Evolutionary conservation across 768 basidiomycete species (phyloP).

Genomic region (Zangia roseola): DNA sequence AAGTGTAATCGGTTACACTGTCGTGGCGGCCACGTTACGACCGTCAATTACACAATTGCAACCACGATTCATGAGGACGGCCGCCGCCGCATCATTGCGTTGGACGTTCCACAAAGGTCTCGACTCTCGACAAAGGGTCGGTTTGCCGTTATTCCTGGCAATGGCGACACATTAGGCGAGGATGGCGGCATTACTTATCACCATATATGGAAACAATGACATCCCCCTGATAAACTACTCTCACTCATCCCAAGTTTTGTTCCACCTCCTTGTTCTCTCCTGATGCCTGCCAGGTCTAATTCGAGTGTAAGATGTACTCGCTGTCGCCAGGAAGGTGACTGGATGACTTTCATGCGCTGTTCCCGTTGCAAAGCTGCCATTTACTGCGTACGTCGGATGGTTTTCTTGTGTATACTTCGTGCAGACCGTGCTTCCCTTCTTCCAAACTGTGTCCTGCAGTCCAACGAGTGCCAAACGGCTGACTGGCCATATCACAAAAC

Average conservation of each 20-base stretch:
- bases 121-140: too few relatives aligned
- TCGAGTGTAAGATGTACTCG: constrained; percentile 8
- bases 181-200: background rate
- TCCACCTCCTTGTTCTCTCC: too few relatives aligned
- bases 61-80: too few relatives aligned
- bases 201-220: background rate
- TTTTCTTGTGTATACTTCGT: background rate
- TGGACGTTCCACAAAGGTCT: too few relatives aligned
- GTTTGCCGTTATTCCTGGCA: too few relatives aligned
- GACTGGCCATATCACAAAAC: constrained; percentile 25
- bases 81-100: too few relatives aligned
- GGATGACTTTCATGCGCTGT: constrained; percentile 24
- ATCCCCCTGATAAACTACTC: background rate
- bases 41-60: too few relatives aligned
- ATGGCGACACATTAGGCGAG: background rate
- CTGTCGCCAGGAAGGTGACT: constrained; percentile 14
- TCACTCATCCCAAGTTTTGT: too few relatives aligned
- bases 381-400: constrained; percentile 21
- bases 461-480: constrained; percentile 23
- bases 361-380: constrained; percentile 23
- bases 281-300: constrained; percentile 1
- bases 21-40: too few relatives aligned
- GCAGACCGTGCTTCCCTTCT: too few relatives aligned
- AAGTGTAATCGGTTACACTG: too few relatives aligned
- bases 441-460: constrained; percentile 4